Percentiles rank a stretch among this genome's conserved stretches.
These are phyloP conservation scores for Arachis hypogaea DNA, from an alignment of 306 rosid species.

Conservation along the genomic window DNA sequence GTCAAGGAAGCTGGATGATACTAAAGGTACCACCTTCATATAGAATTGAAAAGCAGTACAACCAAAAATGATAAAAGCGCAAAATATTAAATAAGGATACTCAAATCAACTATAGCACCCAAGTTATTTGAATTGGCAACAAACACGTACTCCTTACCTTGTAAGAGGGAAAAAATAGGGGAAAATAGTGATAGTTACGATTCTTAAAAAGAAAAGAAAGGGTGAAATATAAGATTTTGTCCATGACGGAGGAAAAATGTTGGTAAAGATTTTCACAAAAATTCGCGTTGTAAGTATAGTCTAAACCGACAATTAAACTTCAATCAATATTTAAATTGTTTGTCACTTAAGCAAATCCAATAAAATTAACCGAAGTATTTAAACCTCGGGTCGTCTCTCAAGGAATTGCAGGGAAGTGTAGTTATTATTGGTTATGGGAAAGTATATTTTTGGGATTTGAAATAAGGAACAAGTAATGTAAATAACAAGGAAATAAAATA, in stretches of 20 bases:
- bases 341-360: no score
- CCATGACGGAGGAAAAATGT: not conserved
- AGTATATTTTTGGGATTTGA: no score
- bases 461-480: no score
- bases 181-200: constrained; percentile 21
- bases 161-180: constrained; percentile 33
- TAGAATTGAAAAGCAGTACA: constrained; percentile 14
- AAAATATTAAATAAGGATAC: constrained; percentile 70
- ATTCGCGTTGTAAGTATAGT: no score
- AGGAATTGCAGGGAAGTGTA: no score
- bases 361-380: no score
- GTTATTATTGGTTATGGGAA: no score
- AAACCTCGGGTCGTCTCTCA: no score
- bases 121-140: constrained; percentile 92
- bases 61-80: constrained; percentile 9
- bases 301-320: not conserved
- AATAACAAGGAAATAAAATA: no score
- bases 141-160: constrained; percentile 97
- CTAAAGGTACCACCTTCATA: constrained; percentile 33
- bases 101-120: constrained; percentile 95
- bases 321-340: no score
- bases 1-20: constrained; percentile 65
- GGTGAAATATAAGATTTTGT: constrained; percentile 10
- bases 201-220: not conserved
- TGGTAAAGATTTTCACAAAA: no score